These are phyloP conservation scores for Trichoderma reesei DNA, from an alignment of 495 filamentous ascomycete species.

Conservation along the genomic window DNA sequence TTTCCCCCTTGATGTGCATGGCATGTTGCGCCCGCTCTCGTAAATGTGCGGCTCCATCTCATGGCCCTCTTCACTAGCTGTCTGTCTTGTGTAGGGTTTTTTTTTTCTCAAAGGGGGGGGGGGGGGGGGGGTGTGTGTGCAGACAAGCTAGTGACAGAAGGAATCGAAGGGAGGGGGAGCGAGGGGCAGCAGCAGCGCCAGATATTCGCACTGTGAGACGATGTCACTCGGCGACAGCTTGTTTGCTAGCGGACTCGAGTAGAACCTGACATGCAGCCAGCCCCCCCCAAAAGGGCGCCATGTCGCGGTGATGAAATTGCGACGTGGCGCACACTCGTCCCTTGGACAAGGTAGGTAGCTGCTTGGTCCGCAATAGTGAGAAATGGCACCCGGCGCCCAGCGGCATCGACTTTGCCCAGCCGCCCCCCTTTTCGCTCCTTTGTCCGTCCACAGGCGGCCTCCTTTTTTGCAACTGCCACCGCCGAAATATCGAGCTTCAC, in stretches of 20 bases:
- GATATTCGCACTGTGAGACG: not conserved
- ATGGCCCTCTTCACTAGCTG: not conserved
- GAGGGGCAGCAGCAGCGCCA: no score
- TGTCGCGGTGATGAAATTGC: not conserved
- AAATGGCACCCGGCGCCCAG: not conserved
- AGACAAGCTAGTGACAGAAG: not conserved
- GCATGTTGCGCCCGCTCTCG: slow-evolving; percentile 6
- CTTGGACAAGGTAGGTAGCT: not conserved
- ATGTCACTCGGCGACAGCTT: slow-evolving; percentile 1
- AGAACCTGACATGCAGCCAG: slow-evolving; percentile 1
- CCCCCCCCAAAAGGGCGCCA: not conserved
- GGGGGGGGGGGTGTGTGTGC: not conserved
- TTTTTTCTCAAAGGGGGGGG: not conserved
- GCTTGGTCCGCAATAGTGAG: not conserved
- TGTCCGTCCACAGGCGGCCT: not conserved
- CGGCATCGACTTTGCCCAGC: not conserved
- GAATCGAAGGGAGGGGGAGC: not conserved
- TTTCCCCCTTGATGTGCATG: not conserved
- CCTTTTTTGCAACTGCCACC: no score
- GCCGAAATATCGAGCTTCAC: no score
- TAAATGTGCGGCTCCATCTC: slow-evolving; percentile 6
- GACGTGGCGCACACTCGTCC: not conserved
- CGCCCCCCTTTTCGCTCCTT: not conserved
- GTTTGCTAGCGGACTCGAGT: not conserved
- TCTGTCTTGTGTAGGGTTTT: not conserved